Percentiles rank a stretch among this genome's conserved stretches.
These are phyloP conservation scores for Termitomyces sp. DNA, from an alignment of 768 basidiomycete genomes.

Conservation along the genomic window DNA sequence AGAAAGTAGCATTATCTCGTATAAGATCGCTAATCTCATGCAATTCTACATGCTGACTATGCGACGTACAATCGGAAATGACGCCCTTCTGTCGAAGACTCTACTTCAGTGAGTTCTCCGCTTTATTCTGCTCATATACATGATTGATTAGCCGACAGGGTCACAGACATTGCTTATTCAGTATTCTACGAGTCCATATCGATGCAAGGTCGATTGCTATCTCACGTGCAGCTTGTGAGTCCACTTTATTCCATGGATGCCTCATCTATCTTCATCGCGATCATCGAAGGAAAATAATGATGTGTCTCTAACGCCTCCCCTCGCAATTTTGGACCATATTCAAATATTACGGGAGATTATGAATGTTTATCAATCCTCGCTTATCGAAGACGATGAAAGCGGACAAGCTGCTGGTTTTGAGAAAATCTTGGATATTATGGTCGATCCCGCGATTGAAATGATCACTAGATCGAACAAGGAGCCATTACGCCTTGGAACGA, in stretches of 20 bases:
- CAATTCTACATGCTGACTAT: slow-evolving; percentile 95
- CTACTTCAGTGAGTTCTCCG: slow-evolving; percentile 66
- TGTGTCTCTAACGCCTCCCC: slow-evolving; percentile 66
- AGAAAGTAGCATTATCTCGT: slow-evolving; percentile 88
- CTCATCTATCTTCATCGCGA: slow-evolving; percentile 8
- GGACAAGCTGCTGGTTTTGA: slow-evolving; percentile 48
- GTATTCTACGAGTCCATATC: slow-evolving; percentile 89
- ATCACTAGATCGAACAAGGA: slow-evolving; percentile 66
- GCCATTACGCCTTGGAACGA: slow-evolving; percentile 48
- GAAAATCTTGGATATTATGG: slow-evolving; percentile 77
- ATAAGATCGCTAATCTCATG: slow-evolving; percentile 91
- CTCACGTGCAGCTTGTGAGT: slow-evolving; percentile 52
- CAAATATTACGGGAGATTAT: slow-evolving; percentile 88
- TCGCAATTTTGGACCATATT: slow-evolving; percentile 75
- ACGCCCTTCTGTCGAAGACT: slow-evolving; percentile 72
- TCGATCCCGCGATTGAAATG: slow-evolving; percentile 82
- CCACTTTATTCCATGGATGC: background rate
- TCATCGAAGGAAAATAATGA: slow-evolving; percentile 61
- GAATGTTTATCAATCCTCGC: slow-evolving; percentile 83
- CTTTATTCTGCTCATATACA: background rate
- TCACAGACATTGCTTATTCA: slow-evolving; percentile 76
- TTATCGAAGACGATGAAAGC: slow-evolving; percentile 57
- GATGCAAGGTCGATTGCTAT: slow-evolving; percentile 69
- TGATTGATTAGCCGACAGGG: slow-evolving; percentile 39
- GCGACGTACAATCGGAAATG: slow-evolving; percentile 85